Evolutionary conservation across 2,329 filamentous ascomycete genomes (phyloP).

Genomic region (Aspergillus clavatus): DNA sequence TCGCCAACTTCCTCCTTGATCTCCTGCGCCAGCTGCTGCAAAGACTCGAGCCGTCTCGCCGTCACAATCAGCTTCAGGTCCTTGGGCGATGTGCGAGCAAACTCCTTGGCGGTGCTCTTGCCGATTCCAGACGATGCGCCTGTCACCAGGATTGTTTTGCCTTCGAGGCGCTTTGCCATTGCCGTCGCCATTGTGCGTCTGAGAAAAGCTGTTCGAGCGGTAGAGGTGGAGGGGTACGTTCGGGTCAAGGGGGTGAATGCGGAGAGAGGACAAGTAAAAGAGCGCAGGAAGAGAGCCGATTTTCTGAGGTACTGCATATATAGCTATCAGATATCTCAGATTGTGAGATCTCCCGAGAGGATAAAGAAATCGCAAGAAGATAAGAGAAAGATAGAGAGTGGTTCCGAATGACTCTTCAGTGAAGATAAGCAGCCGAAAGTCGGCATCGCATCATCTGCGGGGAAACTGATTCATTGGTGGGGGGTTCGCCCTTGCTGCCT

Average conservation of each 20-base stretch:
- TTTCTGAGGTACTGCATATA: constrained; percentile 28
- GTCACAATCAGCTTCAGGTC: constrained; percentile 81
- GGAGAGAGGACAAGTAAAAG: constrained; percentile 14
- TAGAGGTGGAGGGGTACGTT: constrained; percentile 14
- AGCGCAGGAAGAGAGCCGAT: constrained; percentile 23
- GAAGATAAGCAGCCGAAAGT: constrained; percentile 5
- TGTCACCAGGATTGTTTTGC: constrained; percentile 89
- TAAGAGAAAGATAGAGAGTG: neutral
- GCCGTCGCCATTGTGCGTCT: constrained; percentile 59
- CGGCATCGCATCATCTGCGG: constrained; percentile 14
- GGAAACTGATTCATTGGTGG: constrained; percentile 8
- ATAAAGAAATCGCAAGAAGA: neutral
- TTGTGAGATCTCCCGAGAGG: neutral
- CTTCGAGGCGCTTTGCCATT: constrained; percentile 75
- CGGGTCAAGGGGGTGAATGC: constrained; percentile 14
- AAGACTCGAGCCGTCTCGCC: constrained; percentile 73
- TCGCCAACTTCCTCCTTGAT: constrained; percentile 72
- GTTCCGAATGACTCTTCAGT: constrained; percentile 3
- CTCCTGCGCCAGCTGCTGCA: constrained; percentile 70
- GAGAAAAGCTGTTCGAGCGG: constrained; percentile 18
- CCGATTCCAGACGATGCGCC: constrained; percentile 94
- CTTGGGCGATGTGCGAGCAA: constrained; percentile 76
- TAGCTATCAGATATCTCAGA: neutral
- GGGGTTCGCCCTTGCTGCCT: constrained; percentile 11
- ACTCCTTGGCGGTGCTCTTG: constrained; percentile 70